phyloP scores from a whole-genome alignment of 306 rosid genomes.

The Castanopsis chinensis region DNA sequence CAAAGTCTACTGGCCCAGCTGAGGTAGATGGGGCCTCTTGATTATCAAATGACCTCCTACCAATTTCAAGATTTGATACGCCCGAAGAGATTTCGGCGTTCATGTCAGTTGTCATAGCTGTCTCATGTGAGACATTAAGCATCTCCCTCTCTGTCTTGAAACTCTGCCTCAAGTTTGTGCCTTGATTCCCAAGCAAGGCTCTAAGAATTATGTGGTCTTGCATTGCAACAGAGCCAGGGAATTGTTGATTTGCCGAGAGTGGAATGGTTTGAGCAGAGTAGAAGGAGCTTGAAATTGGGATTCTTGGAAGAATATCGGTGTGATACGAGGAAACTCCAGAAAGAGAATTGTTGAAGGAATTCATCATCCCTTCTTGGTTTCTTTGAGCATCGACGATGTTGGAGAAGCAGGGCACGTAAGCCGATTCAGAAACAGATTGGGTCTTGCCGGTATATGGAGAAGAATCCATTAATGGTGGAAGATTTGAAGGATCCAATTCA shows the following conservation, averaged over 20 bases:
- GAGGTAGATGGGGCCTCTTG: conserved; percentile 42
- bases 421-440: conserved; percentile 39
- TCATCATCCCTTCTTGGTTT: conserved; percentile 48
- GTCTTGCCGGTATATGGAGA: conserved; percentile 42
- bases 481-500: conserved; percentile 41
- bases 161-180: conserved; percentile 38
- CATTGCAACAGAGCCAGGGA: conserved; percentile 33
- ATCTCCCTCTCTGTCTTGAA: conserved; percentile 65
- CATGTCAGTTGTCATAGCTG: conserved; percentile 47
- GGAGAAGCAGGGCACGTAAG: conserved; percentile 99
- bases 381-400: conserved; percentile 55
- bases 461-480: conserved; percentile 75
- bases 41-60: conserved; percentile 41
- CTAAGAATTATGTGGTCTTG: conserved; percentile 58
- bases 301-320: conserved; percentile 31
- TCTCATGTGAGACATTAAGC: conserved; percentile 56
- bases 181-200: conserved; percentile 56
- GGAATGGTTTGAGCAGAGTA: conserved; percentile 37
- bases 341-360: conserved; percentile 40
- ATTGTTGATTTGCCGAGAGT: conserved; percentile 21
- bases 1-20: conserved; percentile 40
- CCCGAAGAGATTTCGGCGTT: conserved; percentile 68
- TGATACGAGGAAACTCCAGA: conserved; percentile 41
- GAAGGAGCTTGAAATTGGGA: conserved; percentile 33
- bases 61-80: conserved; percentile 50